Conservation (phyloP, 2,329 filamentous ascomycete species). For the Venturia effusa region DNA sequence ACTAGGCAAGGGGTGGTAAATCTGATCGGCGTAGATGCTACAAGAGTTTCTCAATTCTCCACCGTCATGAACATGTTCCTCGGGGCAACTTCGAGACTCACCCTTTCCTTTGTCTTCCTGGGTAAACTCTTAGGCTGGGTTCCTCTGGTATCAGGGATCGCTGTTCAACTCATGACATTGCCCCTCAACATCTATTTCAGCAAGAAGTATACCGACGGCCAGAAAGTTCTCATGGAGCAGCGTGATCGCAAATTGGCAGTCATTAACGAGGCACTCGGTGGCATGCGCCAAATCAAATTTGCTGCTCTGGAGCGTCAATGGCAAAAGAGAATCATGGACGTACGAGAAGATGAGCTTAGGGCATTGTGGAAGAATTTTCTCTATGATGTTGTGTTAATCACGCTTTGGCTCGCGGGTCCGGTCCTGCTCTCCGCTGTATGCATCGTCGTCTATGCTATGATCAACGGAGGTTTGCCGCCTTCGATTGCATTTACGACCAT, state of each 20-base stretch:
- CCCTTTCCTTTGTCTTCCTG: slow-evolving; percentile 56
- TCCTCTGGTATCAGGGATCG: slow-evolving; percentile 53
- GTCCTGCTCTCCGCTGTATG: slow-evolving; percentile 63
- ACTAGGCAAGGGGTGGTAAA: slow-evolving; percentile 64
- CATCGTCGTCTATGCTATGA: slow-evolving; percentile 54
- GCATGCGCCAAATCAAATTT: slow-evolving; percentile 79
- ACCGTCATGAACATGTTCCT: slow-evolving; percentile 56
- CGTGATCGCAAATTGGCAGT: slow-evolving; percentile 66
- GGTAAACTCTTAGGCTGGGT: slow-evolving; percentile 62
- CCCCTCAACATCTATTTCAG: slow-evolving; percentile 60
- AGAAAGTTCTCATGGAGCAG: slow-evolving; percentile 63
- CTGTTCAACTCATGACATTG: slow-evolving; percentile 51
- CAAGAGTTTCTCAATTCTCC: slow-evolving; percentile 58
- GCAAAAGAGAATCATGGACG: slow-evolving; percentile 56
- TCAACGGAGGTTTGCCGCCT: slow-evolving; percentile 53
- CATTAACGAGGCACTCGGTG: slow-evolving; percentile 65
- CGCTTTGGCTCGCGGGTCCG: slow-evolving; percentile 53
- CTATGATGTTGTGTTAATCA: slow-evolving; percentile 42
- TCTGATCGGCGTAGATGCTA: slow-evolving; percentile 64
- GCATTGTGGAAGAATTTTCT: slow-evolving; percentile 57
- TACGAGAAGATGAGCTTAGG: slow-evolving; percentile 55
- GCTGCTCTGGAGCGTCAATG: slow-evolving; percentile 65
- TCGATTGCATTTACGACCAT: slow-evolving; percentile 73
- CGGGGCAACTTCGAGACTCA: slow-evolving; percentile 50
- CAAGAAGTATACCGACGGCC: slow-evolving; percentile 49